Evolutionary conservation across 345 rosid species (phyloP), one percentile per base, ranked within the genome.

Genomic region (Acer negundo): DNA sequence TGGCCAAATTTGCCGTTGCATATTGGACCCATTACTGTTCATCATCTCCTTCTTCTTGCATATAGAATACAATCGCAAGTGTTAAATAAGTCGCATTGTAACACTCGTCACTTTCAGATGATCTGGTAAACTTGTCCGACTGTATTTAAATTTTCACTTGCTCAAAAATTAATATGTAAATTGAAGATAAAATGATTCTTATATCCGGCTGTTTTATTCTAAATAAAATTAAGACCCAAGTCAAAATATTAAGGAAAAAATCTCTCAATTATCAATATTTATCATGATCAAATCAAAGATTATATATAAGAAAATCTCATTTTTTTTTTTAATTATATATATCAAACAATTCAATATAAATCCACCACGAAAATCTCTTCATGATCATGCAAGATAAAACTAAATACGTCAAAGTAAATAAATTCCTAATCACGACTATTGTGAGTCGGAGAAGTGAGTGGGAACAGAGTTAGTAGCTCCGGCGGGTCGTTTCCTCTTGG

Each of bases 391-490:
- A 38, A 15, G n/a, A 53, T 16, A 20, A n/a, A 59, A 59, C 63
- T n/a, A 59, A n/a, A 59, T 22, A 59, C 58, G 63, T 59, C 12
- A 59, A 5, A n/a, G 22, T 1, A 59, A 20, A 22, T 8, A 24
- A 42, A 65, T 49, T 10, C 64, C 77, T 74, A 85, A 73, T 74
- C 84, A 10, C 62, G 75, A 74, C 53, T 67, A 17, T 55, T 69
- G n/a, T 74, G 78, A 17, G 70, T 35, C 2, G 82, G 78, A 6
- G 85, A 79, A 46, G 69, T 82, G 16, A 81, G 80, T 24, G 85
- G 85, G 49, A 82, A 82, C 49, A 82, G 78, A 44, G 85, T 76
- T 47, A 82, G 28, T 4, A 82, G 85, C 76, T 79, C 82, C 64
- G 80, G 85, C 6, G 78, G 75, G 5, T 80, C 73, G 75, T 20